Evolutionary conservation across 2,329 filamentous ascomycete genomes (phyloP).

Genomic region (Cytospora leucostoma): DNA sequence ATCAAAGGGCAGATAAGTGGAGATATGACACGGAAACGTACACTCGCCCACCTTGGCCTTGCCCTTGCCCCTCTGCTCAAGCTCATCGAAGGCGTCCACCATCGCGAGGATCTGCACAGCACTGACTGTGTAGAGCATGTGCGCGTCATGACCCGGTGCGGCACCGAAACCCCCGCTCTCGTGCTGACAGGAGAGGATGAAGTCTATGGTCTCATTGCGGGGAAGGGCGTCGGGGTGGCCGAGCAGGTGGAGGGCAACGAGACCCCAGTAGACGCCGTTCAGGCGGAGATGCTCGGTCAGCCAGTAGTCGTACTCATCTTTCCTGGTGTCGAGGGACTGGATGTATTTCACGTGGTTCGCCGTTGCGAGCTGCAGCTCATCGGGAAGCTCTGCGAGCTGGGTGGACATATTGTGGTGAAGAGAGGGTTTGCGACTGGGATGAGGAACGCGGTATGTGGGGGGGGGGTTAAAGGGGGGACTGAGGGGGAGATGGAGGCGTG

Average conservation of each 20-base stretch:
- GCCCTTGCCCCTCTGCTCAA: slow-evolving; percentile 71
- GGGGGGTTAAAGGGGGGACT: not conserved
- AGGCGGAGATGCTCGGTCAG: slow-evolving; percentile 94
- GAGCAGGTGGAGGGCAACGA: slow-evolving; percentile 85
- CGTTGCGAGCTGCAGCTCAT: slow-evolving; percentile 50
- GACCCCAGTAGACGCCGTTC: slow-evolving; percentile 95
- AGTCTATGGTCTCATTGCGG: slow-evolving; percentile 78
- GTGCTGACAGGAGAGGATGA: slow-evolving; percentile 93
- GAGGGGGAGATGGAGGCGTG: not conserved
- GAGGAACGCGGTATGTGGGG: slow-evolving; percentile 15
- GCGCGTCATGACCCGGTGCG: slow-evolving; percentile 89
- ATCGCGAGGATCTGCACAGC: slow-evolving; percentile 91
- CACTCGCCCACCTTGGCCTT: slow-evolving; percentile 76
- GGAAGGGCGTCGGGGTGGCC: slow-evolving; percentile 79
- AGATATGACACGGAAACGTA: slow-evolving; percentile 51
- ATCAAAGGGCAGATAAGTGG: slow-evolving; percentile 7
- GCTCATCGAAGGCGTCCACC: slow-evolving; percentile 78
- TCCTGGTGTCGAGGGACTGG: slow-evolving; percentile 85
- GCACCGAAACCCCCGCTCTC: slow-evolving; percentile 90
- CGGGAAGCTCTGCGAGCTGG: slow-evolving; percentile 39
- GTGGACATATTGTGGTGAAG: slow-evolving; percentile 36
- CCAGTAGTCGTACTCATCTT: slow-evolving; percentile 97
- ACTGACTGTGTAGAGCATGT: slow-evolving; percentile 95
- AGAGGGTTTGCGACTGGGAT: slow-evolving; percentile 12
- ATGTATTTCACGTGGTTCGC: slow-evolving; percentile 85